Evolutionary conservation across 2,329 filamentous ascomycete species (phyloP), one percentile per base, ranked within the genome.

Genomic region (Kalmusia sp.): DNA sequence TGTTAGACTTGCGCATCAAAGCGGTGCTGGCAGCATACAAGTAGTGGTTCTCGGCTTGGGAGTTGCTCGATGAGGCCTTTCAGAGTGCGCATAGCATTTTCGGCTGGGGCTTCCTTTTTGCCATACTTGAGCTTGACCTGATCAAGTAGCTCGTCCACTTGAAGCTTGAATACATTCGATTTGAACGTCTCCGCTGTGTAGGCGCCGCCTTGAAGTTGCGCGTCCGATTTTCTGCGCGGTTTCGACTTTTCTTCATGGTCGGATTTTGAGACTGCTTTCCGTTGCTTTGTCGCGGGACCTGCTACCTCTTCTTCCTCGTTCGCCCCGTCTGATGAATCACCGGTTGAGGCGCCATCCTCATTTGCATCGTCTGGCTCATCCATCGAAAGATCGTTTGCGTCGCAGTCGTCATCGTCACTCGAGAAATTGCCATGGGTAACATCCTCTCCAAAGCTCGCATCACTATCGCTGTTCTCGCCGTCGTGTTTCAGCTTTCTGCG

Each of bases 161-260:
- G 87, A 8, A 89, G 72, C 67, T 88, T 88, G 76, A 90, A 88
- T 51, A 88, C 76, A 67, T 81, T 87, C 37, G 85, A 87, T 66
- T 87, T 87, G 77, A 84, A 87, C n/a, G 82, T 78, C 41, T 83
- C 83, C 27, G 77, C 79, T 17, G 73, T 76, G 65, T 80, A 82
- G 22, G 76, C 70, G 46, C 75, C 76, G 33, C 72, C 70, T 31
- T 68, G 65, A 7, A 65, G 62, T 19, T 57, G 62, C 31, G 60
- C 50, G 31, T 66, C 65, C 43, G 58, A 58, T 55, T 61, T 58
- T 46, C 65, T 72, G 15, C 47, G 52, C 14, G 57, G 40, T 50
- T 64, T 64, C 15, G 55, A 24, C 31, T 52, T 50, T 27, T 51
- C 56, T 25, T 21, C 28, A 8, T 25, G 31, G 15, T 46, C 53